Base-by-base conservation (phyloP, 441 rosid species). In the Erodium texanum region DNA sequence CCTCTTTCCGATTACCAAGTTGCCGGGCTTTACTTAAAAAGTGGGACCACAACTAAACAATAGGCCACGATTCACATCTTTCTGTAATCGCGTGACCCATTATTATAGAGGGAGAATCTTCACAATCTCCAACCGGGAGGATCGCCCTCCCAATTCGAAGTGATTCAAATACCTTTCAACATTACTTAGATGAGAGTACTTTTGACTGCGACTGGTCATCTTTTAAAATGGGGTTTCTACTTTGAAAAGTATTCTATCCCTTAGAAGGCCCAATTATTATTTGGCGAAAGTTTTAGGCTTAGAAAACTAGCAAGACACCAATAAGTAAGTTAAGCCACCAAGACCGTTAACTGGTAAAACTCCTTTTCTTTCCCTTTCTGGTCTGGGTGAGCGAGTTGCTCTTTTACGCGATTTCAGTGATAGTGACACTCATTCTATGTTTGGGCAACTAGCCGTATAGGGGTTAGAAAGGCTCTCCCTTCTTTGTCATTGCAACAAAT, bases 371-470 rank as follows among this genome's bases (percentile, higher is more conserved):
- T n/a, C n/a, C n/a, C n/a, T n/a, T n/a, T n/a, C n/a, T n/a, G n/a
- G n/a, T n/a, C n/a, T n/a, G n/a, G n/a, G n/a, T n/a, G n/a, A 15
- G 11, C 3, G 14, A 48, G 18, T 48, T 48, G 16, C 56, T 48
- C 56, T 48, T 48, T n/a, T 48, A 48, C 56, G 56, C 56, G 52
- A 45, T 45, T 45, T 48, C 56, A 12, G 48, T 41, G 48, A 41
- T 41, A 48, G 56, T 14, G 56, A n/a, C 56, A 48, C 52, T 45
- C 52, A 45, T 45, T 45, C n/a, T 36, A 36, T 36, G 48, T 41
- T 41, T 41, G 48, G 48, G 48, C 48, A 41, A 41, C 48, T 41
- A 41, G 48, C 48, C 48, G 7, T 12, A 41, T n/a, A n/a, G n/a
- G n/a, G n/a, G n/a, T n/a, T n/a, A n/a, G n/a, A n/a, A n/a, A n/a